Base-by-base conservation (phyloP, 2,329 filamentous ascomycete genomes). In the Alternaria novae-zelandiae region DNA sequence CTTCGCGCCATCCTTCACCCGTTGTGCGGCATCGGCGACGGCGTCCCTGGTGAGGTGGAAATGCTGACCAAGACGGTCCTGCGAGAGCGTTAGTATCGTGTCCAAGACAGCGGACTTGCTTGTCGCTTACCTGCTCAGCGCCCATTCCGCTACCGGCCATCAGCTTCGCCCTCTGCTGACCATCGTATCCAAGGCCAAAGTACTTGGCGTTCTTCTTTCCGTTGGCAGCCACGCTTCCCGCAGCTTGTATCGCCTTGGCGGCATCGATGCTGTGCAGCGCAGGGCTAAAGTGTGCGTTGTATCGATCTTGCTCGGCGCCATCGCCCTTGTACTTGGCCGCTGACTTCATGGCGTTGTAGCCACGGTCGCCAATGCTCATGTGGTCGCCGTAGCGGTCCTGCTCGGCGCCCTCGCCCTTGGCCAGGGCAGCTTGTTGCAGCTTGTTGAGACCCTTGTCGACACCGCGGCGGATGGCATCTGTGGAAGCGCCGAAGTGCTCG, bases 271-370 rank as follows among this genome's bases (percentile, higher is more conserved):
- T 62, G 50, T 71, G 68, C 17, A 68, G 61, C 21, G 63, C 60
- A 5, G 68, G 68, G 32, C 62, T 66, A 51, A 79, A 79, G 61
- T 78, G 73, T n/a, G 63, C 32, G 23, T 65, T 69, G 53, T 78
- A 78, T 21, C 76, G 68, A 50, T 78, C 76, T 56, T 78, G 75
- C 58, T 78, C 75, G 8, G 75, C 74, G 30, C 75, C 75, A 8
- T 61, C 60, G 55, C 74, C 74, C 50, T 72, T 73, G 54, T 66
- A 62, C 49, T 54, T 50, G 11, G 70, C 69, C 15, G 67, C 71
- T 15, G 70, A 65, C 50, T 70, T 64, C 13, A 64, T 43, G 32
- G 58, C 55, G 21, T 57, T 59, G 49, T 66, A 51, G 13, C 62
- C 66, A 12, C 63, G 63, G 17, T 68, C 54, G 5, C 67, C 65